Evolutionary conservation across 306 rosid species (phyloP).

Genomic region (Senna tora): DNA sequence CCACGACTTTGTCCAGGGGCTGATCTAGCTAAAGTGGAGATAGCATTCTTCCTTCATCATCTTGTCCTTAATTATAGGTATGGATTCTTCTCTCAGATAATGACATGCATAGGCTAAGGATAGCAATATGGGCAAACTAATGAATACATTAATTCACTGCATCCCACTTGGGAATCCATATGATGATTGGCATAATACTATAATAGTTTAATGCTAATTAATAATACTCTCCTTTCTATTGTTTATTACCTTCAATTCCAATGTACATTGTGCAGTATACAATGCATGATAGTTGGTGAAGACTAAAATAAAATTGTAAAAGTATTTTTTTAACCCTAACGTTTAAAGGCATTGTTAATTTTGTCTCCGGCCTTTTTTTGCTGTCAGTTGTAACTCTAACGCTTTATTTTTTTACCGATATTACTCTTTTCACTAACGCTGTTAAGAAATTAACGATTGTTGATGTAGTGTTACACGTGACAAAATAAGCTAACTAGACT

Average conservation of each 20-base stretch:
- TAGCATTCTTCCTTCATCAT: conserved; percentile 79
- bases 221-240: neutral
- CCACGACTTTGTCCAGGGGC: conserved; percentile 83
- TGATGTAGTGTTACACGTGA: no score
- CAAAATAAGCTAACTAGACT: no score
- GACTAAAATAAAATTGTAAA: no score
- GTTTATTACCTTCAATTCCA: neutral
- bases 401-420: no score
- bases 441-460: no score
- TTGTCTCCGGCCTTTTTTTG: no score
- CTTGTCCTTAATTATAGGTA: conserved; percentile 83
- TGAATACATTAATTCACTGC: conserved; percentile 10
- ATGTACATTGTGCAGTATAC: neutral
- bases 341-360: no score
- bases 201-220: neutral
- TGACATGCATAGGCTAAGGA: conserved; percentile 14
- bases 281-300: neutral
- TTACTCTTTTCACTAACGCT: no score
- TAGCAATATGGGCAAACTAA: conserved; percentile 22
- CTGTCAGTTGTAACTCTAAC: no score
- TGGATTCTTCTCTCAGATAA: neutral
- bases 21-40: conserved; percentile 79
- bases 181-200: conserved; percentile 28
- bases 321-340: no score
- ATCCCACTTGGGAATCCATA: conserved; percentile 33